Conservation (phyloP, 306 rosid genomes). For the Mimosa pudica region DNA sequence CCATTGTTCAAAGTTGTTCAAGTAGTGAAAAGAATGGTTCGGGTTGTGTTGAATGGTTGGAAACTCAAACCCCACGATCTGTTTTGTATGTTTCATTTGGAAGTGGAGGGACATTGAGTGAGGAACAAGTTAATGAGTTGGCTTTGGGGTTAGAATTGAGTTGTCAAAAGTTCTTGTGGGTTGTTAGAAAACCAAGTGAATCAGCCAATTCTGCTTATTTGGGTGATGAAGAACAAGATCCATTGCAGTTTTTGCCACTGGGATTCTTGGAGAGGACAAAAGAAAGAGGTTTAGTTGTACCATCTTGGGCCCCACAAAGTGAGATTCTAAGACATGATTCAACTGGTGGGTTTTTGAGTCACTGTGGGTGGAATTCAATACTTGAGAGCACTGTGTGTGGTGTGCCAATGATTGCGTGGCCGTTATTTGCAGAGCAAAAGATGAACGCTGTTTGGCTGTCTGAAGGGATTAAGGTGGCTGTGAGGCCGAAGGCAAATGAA, state of each 20-base stretch:
- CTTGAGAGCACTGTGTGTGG: conserved; percentile 33
- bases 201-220: conserved; percentile 34
- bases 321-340: conserved; percentile 29
- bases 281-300: conserved; percentile 22
- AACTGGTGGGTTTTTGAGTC: conserved; percentile 38
- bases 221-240: conserved; percentile 8
- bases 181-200: conserved; percentile 36
- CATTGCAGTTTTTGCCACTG: conserved; percentile 29
- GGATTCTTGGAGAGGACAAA: conserved; percentile 39
- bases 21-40: background rate
- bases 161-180: conserved; percentile 40
- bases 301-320: conserved; percentile 42
- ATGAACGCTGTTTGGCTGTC: conserved; percentile 33
- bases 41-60: conserved; percentile 36
- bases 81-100: conserved; percentile 45
- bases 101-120: conserved; percentile 35
- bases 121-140: conserved; percentile 34
- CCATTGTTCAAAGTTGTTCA: conserved; percentile 26
- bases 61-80: conserved; percentile 13
- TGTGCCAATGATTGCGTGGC: conserved; percentile 41
- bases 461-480: conserved; percentile 14
- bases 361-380: conserved; percentile 44
- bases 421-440: conserved; percentile 38
- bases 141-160: conserved; percentile 42
- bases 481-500: conserved; percentile 5